phyloP scores from a whole-genome alignment of 306 rosid genomes.

The Mimosa bimucronata region DNA sequence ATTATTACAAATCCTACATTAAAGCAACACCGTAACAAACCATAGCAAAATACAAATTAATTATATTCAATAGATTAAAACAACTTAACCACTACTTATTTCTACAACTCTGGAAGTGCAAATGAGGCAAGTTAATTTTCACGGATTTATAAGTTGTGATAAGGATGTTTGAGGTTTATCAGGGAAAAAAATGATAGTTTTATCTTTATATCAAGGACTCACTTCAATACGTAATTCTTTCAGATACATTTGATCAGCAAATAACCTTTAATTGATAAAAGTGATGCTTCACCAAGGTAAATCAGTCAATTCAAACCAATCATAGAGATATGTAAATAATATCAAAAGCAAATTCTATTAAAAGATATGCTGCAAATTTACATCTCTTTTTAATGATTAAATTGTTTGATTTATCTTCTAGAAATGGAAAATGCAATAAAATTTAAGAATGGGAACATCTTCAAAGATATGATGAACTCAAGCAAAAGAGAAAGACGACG shows the following conservation, averaged over 20 bases:
- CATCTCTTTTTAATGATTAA: not conserved
- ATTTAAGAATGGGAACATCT: not conserved
- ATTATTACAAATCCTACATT: conserved; percentile 23
- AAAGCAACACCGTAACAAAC: conserved; percentile 21
- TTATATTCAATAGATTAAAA: not conserved
- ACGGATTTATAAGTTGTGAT: not conserved
- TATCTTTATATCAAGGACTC: not conserved
- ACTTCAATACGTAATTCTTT: not conserved
- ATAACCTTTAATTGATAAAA: not conserved
- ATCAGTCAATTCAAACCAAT: not conserved
- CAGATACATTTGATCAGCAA: not conserved
- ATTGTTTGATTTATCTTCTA: not conserved
- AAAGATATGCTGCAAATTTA: not conserved
- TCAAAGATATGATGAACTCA: not conserved
- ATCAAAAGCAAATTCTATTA: not conserved
- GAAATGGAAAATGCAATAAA: not conserved
- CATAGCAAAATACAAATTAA: not conserved
- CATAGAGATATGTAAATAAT: too few relatives aligned
- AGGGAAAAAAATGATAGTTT: not conserved
- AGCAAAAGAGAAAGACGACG: not conserved
- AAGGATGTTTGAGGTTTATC: not conserved
- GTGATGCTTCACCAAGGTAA: not conserved
- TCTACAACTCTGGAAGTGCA: not conserved
- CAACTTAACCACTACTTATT: not conserved
- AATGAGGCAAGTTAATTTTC: not conserved